phyloP scores from a whole-genome alignment of 2,329 filamentous ascomycete species.

The Dendryphion nanum region DNA sequence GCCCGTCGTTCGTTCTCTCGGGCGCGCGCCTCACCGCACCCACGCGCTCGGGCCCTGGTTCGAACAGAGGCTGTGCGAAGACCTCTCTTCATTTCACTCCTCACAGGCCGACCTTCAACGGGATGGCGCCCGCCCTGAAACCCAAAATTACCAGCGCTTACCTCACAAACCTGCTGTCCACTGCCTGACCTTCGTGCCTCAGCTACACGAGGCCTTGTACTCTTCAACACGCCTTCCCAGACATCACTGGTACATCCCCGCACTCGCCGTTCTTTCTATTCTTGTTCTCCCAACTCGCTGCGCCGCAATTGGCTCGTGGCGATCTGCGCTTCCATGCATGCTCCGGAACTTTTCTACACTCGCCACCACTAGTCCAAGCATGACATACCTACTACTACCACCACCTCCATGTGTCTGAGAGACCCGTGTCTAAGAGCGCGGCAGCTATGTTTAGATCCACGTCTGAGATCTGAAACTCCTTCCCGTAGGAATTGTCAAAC shows the following conservation, averaged over 20 bases:
- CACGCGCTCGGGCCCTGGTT: conserved; percentile 26
- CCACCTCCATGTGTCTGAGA: no score
- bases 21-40: conserved; percentile 33
- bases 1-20: conserved; percentile 30
- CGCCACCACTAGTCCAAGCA: conserved; percentile 11
- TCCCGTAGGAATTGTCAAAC: conserved; percentile 24
- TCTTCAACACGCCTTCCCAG: no score
- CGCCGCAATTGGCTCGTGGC: no score
- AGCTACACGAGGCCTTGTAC: conserved; percentile 21
- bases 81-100: conserved; percentile 21
- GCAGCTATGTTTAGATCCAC: conserved; percentile 19
- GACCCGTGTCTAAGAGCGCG: no score
- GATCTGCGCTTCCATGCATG: no score
- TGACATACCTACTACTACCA: no score
- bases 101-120: conserved; percentile 26
- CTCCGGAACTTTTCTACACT: conserved; percentile 22
- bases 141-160: conserved; percentile 32
- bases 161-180: conserved; percentile 20
- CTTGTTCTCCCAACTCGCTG: no score
- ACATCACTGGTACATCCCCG: no score
- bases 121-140: conserved; percentile 23
- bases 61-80: conserved; percentile 25
- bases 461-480: no score
- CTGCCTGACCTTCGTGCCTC: conserved; percentile 18
- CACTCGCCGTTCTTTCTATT: no score